Conservation (phyloP, 208 protist species). For the Wallacemonas sp. region DNA sequence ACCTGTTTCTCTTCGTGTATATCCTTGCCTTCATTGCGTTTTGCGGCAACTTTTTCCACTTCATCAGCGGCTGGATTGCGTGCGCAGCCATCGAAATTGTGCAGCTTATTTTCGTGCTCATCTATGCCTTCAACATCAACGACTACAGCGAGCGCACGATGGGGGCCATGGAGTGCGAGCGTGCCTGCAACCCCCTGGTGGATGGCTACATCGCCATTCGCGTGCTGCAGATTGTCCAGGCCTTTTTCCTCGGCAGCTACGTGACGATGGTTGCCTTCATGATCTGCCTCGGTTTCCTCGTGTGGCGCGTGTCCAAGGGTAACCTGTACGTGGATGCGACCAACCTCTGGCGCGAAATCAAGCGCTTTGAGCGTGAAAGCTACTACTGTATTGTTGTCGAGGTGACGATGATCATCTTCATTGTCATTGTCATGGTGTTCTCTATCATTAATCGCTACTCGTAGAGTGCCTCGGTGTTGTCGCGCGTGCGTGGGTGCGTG, state of each 20-base stretch:
- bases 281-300: slow-evolving; percentile 33
- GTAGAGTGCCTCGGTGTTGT: neutral
- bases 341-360: slow-evolving; percentile 74
- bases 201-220: slow-evolving; percentile 72
- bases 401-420: slow-evolving; percentile 53
- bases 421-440: slow-evolving; percentile 71
- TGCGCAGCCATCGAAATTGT: slow-evolving; percentile 62
- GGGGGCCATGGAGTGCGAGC: slow-evolving; percentile 82
- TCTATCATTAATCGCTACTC: slow-evolving; percentile 59
- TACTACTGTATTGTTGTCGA: slow-evolving; percentile 64
- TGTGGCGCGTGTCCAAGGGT: slow-evolving; percentile 53
- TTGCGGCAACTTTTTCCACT: slow-evolving; percentile 62
- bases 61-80: slow-evolving; percentile 79
- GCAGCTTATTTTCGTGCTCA: slow-evolving; percentile 66
- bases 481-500: no score
- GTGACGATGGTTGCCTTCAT: slow-evolving; percentile 39
- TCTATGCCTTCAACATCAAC: slow-evolving; percentile 80
- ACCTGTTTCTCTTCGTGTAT: slow-evolving; percentile 79
- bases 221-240: slow-evolving; percentile 63
- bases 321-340: slow-evolving; percentile 79
- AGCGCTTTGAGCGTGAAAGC: slow-evolving; percentile 58
- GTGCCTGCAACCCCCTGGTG: slow-evolving; percentile 72
- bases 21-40: slow-evolving; percentile 55
- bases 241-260: slow-evolving; percentile 52
- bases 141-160: slow-evolving; percentile 80